These are phyloP conservation scores for Sphagnum magellanicum DNA, from an alignment of 228 moss, liverwort and hornwort genomes.

Conservation along the genomic window DNA sequence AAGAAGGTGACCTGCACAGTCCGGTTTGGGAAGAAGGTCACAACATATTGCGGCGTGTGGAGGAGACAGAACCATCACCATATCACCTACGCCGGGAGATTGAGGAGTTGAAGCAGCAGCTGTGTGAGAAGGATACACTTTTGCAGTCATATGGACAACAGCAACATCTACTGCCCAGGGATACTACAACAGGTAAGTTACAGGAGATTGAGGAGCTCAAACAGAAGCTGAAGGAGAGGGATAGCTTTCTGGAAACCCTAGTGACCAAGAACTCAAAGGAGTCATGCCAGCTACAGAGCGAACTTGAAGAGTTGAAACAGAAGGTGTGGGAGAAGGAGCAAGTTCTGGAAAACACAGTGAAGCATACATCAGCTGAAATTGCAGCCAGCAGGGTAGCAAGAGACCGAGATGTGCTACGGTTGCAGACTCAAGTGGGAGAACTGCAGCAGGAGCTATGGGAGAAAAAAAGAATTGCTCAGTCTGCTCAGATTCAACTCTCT, in stretches of 20 bases:
- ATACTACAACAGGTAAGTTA: constrained; percentile 16
- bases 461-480: constrained; percentile 40
- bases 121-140: constrained; percentile 60
- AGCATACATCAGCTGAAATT: constrained; percentile 15
- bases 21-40: constrained; percentile 66
- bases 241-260: constrained; percentile 19
- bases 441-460: constrained; percentile 41
- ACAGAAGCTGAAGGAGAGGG: constrained; percentile 39
- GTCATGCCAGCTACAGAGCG: constrained; percentile 2
- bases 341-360: constrained; percentile 15
- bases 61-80: constrained; percentile 25
- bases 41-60: constrained; percentile 59
- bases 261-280: constrained; percentile 23
- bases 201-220: constrained; percentile 27
- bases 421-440: constrained; percentile 40
- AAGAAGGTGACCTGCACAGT: constrained; percentile 40
- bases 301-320: constrained; percentile 21
- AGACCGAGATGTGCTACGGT: constrained; percentile 25
- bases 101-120: constrained; percentile 58
- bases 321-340: constrained; percentile 24
- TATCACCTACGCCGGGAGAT: constrained; percentile 40
- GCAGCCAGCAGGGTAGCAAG: constrained; percentile 26
- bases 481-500: constrained; percentile 41
- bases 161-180: constrained; percentile 6
- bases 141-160: constrained; percentile 42